Evolutionary conservation across 192 early-diverging fungal species (phyloP).

Genomic region (Jimgerdemannia flammicorona): DNA sequence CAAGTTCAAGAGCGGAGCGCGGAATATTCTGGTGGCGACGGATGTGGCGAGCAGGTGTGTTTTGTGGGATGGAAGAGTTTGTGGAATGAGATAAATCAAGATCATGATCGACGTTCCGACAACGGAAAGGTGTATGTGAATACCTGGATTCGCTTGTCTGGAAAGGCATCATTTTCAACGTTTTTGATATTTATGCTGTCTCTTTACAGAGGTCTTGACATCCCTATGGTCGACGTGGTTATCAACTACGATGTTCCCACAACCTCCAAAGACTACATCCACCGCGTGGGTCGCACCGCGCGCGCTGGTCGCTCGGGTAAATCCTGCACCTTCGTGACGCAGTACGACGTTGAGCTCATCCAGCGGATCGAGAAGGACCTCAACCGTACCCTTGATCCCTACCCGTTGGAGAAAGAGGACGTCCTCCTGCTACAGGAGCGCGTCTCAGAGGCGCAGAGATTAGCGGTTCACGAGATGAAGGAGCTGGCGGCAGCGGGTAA

Average conservation of each 20-base stretch:
- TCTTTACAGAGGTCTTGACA: conserved; percentile 73
- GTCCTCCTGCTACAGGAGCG: conserved; percentile 92
- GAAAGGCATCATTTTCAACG: neutral
- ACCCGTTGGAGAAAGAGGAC: conserved; percentile 77
- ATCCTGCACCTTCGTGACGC: conserved; percentile 78
- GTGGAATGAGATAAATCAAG: neutral
- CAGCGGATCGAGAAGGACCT: conserved; percentile 92
- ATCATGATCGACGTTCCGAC: too few relatives aligned
- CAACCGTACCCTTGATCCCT: conserved; percentile 81
- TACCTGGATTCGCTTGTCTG: too few relatives aligned
- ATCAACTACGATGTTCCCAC: conserved; percentile 96
- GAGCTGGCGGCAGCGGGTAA: conserved; percentile 50
- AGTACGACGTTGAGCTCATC: conserved; percentile 94
- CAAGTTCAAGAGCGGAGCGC: conserved; percentile 90
- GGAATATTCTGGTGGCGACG: conserved; percentile 90
- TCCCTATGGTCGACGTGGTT: conserved; percentile 92
- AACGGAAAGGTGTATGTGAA: too few relatives aligned
- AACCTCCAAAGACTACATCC: conserved; percentile 86
- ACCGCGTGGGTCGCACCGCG: conserved; percentile 84
- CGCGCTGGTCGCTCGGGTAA: conserved; percentile 79
- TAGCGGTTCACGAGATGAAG: conserved; percentile 84
- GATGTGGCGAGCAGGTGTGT: conserved; percentile 79
- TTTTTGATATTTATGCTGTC: conserved; percentile 14
- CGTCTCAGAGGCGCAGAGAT: conserved; percentile 84
- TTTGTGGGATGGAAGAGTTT: neutral